These are phyloP conservation scores for Starmerella ratchasimensis DNA, from an alignment of 805 yeast species.

Conservation along the genomic window DNA sequence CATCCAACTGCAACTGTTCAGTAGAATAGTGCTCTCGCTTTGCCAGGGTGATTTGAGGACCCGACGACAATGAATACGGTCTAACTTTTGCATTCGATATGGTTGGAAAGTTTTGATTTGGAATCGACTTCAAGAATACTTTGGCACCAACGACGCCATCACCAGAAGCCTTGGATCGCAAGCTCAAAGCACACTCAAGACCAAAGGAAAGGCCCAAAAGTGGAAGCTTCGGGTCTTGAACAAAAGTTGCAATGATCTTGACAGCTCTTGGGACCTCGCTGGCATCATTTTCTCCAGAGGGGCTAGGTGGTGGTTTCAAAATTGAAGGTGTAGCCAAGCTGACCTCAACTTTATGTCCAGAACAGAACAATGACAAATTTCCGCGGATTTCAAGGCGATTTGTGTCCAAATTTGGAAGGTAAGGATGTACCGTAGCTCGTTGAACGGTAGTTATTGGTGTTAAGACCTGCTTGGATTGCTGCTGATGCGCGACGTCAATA, in stretches of 20 bases:
- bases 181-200: constrained; percentile 43
- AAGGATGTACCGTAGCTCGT: constrained; percentile 11
- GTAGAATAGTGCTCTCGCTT: no score
- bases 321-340: constrained; percentile 9
- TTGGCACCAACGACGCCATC: constrained; percentile 36
- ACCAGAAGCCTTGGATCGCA: constrained; percentile 28
- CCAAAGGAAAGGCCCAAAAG: constrained; percentile 32
- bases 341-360: constrained; percentile 3
- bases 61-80: background rate
- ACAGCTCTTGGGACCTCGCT: constrained; percentile 24
- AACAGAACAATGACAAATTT: background rate
- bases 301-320: background rate
- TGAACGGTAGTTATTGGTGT: background rate
- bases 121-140: constrained; percentile 37
- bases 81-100: background rate
- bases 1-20: no score
- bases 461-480: background rate
- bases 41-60: no score
- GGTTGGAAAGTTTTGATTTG: background rate
- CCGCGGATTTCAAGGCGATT: constrained; percentile 12
- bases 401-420: constrained; percentile 4
- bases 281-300: constrained; percentile 7
- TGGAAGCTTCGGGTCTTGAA: constrained; percentile 30
- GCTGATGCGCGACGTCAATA: background rate
- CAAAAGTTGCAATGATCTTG: constrained; percentile 39